Base-by-base conservation (phyloP, 176 grass and related monocot species). In the Phoenix roebelenii region DNA sequence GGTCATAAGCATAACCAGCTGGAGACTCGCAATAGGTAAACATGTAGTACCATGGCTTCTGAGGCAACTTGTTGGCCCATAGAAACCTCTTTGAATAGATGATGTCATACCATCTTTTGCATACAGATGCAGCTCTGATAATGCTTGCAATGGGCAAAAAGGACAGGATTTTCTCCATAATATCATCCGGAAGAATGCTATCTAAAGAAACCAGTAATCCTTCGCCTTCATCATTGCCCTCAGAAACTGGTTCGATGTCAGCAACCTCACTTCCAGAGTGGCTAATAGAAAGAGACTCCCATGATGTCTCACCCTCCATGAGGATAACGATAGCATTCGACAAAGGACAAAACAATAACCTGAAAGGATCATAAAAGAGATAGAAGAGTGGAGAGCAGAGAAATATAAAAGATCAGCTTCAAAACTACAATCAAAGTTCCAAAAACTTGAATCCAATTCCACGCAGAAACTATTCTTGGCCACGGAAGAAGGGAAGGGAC, bases 1-100 rank as follows among this genome's bases (percentile, higher is more conserved):
- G 92, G 55, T 96, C 92, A 74, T 84, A 96, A 25, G 92, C 84
- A 78, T 75, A 90, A 7, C 92, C 87, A 63, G 61, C 75, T 44
- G 84, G 73, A 49, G 68, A 76, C 22, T 84, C 72, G 49, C 88
- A 80, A 63, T 51, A 76, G 22, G 83, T 96, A 68, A 90, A 96
- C 92, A 96, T 90, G 75, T 90, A 96, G 72, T 96, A 96, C 92
- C 92, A 96, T 5, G 92, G 92, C 72, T 73, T 82, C 68, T 78
- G 92, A 66, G 80, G 88, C 57, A 66, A 57, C 74, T 68, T 85
- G 78, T 68, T 64, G 25, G 83, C 71, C 82, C 83, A 84, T 71
- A 22, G 58, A 54, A 39, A 55, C 59, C 83, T 85, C 54, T 74
- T 80, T 50, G 83, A 82, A 67, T 74, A 77, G 52, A 96, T 76